These are phyloP conservation scores for Myrica gale DNA, from an alignment of 306 rosid genomes.

Conservation along the genomic window DNA sequence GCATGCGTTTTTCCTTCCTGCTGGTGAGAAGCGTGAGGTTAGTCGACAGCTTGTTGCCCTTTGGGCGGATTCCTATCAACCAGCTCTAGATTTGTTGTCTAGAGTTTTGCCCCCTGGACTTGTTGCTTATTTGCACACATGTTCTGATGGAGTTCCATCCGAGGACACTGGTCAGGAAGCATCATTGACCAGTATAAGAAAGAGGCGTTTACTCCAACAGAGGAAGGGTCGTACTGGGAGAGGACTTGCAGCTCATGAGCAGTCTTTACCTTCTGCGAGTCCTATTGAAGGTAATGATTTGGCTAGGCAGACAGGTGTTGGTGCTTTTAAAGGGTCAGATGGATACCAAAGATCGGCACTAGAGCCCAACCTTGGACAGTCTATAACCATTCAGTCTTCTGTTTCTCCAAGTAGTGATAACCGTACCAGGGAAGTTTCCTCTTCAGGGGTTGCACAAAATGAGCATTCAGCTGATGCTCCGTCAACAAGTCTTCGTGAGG, in stretches of 20 bases:
- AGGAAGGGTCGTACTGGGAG: slow-evolving; percentile 82
- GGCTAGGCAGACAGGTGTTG: slow-evolving; percentile 49
- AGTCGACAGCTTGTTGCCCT: slow-evolving; percentile 98
- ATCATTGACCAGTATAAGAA: slow-evolving; percentile 69
- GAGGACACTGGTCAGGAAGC: slow-evolving; percentile 73
- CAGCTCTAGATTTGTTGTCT: slow-evolving; percentile 84
- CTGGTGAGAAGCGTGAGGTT: slow-evolving; percentile 91
- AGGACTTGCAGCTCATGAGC: slow-evolving; percentile 72
- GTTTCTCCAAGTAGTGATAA: slow-evolving; percentile 53
- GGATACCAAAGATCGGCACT: slow-evolving; percentile 42
- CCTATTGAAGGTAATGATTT: slow-evolving; percentile 68
- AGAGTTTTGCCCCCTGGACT: slow-evolving; percentile 98
- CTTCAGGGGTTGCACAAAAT: slow-evolving; percentile 44
- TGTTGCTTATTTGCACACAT: slow-evolving; percentile 96
- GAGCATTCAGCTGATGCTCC: slow-evolving; percentile 54
- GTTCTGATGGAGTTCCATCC: slow-evolving; percentile 60
- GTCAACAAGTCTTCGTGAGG: slow-evolving; percentile 41
- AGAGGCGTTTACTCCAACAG: slow-evolving; percentile 78
- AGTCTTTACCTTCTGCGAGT: slow-evolving; percentile 53
- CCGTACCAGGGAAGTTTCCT: slow-evolving; percentile 39
- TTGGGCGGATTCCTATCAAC: slow-evolving; percentile 99
- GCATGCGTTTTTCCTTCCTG: slow-evolving; percentile 87
- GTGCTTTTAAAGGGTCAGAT: slow-evolving; percentile 45
- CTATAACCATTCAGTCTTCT: slow-evolving; percentile 55
- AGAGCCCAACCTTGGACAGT: slow-evolving; percentile 56